Evolutionary conservation across 805 yeast genomes (phyloP).

Genomic region (Monosporozyma aerobia): DNA sequence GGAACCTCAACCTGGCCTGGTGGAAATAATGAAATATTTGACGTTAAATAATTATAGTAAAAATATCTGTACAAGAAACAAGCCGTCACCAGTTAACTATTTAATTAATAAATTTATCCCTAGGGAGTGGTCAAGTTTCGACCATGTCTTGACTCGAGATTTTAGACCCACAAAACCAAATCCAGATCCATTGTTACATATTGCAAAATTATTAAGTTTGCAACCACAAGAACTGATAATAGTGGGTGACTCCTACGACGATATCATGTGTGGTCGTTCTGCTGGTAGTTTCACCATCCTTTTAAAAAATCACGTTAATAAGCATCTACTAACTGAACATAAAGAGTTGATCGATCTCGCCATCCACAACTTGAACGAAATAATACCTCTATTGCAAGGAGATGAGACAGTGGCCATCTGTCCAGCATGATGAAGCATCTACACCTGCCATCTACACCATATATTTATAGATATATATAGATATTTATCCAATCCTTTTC

Average conservation of each 20-base stretch:
- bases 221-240: slow-evolving; percentile 42
- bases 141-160: slow-evolving; percentile 52
- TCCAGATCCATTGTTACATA: slow-evolving; percentile 52
- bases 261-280: slow-evolving; percentile 51
- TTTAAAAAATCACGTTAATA: slow-evolving; percentile 44
- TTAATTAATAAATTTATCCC: slow-evolving; percentile 39
- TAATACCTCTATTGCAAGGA: slow-evolving; percentile 19
- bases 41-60: slow-evolving; percentile 32
- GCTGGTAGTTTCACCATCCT: slow-evolving; percentile 57
- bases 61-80: slow-evolving; percentile 58
- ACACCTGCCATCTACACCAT: too few relatives aligned
- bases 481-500: too few relatives aligned
- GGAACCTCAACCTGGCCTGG: slow-evolving; percentile 42
- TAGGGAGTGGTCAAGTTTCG: slow-evolving; percentile 31
- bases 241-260: slow-evolving; percentile 72
- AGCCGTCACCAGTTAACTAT: slow-evolving; percentile 44
- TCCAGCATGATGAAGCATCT: not conserved
- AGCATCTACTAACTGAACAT: slow-evolving; percentile 32
- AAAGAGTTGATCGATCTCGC: slow-evolving; percentile 19
- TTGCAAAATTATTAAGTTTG: slow-evolving; percentile 41
- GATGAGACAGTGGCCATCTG: not conserved
- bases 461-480: too few relatives aligned
- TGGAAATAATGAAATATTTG: slow-evolving; percentile 31
- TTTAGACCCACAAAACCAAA: slow-evolving; percentile 63
- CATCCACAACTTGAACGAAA: slow-evolving; percentile 15